Base-by-base conservation (phyloP, 2,329 filamentous ascomycete species). In the Fonsecaea erecta region DNA sequence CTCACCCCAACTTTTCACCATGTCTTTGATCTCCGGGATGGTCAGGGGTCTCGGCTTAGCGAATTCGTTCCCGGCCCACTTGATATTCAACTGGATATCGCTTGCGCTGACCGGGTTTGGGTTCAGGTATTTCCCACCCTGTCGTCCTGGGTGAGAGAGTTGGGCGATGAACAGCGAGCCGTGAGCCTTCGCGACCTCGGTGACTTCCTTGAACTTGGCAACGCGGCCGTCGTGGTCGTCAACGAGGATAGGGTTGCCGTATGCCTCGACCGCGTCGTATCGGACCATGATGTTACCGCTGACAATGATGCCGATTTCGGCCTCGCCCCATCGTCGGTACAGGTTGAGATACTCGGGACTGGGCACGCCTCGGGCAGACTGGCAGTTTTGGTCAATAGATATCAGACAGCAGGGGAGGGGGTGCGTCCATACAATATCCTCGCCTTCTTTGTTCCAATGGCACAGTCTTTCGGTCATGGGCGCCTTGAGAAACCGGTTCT, bases 231-330 rank as follows among this genome's bases (percentile, higher is more conserved):
- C 76, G 9, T 82, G 82, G 7, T 80, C 81, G 8, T 76, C 76
- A 0, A 86, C 83, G 48, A 91, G 84, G 72, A 90, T 86, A 0
- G 79, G 77, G 73, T 88, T 87, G 9, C 86, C 86, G 3, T 81
- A 73, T 4, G 79, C 80, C 68, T 87, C 85, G 2, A 88, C 76
- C 55, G 86, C 81, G 58, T 87, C 85, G 67, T 83, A 85, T 54
- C 88, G 84, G 52, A 89, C 81, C 82, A 88, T 87, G 63, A 88
- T 79, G 74, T 90, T 90, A 48, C 88, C 87, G 0, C 84, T 86
- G 1, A 88, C 75, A 63, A 88, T 85, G 30, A 86, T 72, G n/a
- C 86, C 86, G 54, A 81, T 81, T 14, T 77, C 79, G 34, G 84
- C 85, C 70, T 87, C 82, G 1, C 88, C 88, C 86, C 86, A 90